Base-by-base conservation (phyloP, 2,329 filamentous ascomycete genomes). In the Calonectria hawksworthii region DNA sequence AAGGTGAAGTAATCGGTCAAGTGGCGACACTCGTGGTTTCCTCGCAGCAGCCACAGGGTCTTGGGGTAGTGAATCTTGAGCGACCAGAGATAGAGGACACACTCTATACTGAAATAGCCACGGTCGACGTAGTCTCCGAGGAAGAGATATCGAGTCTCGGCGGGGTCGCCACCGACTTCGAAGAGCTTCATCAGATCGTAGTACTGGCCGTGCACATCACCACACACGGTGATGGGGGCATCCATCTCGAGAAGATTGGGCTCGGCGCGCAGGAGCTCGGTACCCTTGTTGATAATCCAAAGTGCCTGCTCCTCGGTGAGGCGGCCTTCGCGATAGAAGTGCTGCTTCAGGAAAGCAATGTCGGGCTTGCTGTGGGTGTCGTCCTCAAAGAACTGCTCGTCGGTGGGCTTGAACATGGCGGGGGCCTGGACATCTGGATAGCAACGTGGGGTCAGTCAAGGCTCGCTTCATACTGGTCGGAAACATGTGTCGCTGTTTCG, bases 1-100 rank as follows among this genome's bases (percentile, higher is more conserved):
- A 99, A 99, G 75, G 97, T 99, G 88, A 99, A 99, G 90, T 99
- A 99, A 85, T 99, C 97, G 73, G 97, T 99, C 90, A 99, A 91
- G 89, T 99, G 97, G 83, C 97, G 94, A 86, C 97, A 99, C 88
- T 99, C 97, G 88, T 99, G 97, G 87, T 99, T 99, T 80, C 97
- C 97, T 82, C 97, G 95, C 80, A 99, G 92, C 80, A 99, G 90
- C 97, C 97, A 99, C 72, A 99, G 92, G 26, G 95, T 96, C 86
- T 99, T 96, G 69, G 97, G 97, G 84, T 99, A 99, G 92, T 98
- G 98, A 84, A 99, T 99, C 91, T 99, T 99, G 85, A 99, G 90
- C 41, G 94, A 94, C 97, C 97, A 99, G 32, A 99, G 92, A 86
- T 99, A 99, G 64, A 99, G 90, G 75, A 99, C 97, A 85, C 97